These are phyloP conservation scores for Tilletia indica DNA, from an alignment of 1,284 basidiomycete species.

Conservation along the genomic window DNA sequence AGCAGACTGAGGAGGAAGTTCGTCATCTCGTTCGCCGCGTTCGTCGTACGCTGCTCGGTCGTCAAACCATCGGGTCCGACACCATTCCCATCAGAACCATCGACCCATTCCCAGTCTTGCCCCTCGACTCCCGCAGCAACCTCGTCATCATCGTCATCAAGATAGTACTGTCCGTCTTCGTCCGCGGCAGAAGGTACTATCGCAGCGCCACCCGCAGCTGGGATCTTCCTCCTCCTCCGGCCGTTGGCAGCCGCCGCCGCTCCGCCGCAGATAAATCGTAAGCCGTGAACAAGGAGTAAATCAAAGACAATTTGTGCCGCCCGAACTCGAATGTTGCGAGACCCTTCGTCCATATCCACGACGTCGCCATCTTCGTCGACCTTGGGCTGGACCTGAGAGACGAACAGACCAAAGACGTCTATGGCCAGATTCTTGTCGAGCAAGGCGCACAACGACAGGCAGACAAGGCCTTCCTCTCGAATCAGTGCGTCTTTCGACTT, in stretches of 20 bases:
- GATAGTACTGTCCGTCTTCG: conserved; percentile 24
- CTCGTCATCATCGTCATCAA: conserved; percentile 14
- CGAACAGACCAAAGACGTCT: conserved; percentile 84
- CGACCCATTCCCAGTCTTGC: conserved; percentile 16
- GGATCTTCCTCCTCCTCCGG: neutral
- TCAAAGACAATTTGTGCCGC: conserved; percentile 87
- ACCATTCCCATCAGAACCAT: neutral
- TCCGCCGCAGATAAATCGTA: conserved; percentile 66
- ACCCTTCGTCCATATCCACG: neutral
- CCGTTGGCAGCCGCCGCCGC: conserved; percentile 36
- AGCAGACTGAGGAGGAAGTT: conserved; percentile 58
- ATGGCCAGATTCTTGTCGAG: conserved; percentile 87
- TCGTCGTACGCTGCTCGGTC: neutral
- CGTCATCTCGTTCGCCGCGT: conserved; percentile 44
- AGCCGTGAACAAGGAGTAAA: conserved; percentile 82
- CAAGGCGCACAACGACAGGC: conserved; percentile 83
- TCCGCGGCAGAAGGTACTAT: conserved; percentile 27
- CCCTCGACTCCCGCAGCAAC: conserved; percentile 5
- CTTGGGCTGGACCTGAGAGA: conserved; percentile 72
- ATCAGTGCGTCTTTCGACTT: conserved; percentile 78
- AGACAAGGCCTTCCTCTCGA: conserved; percentile 80
- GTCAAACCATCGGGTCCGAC: conserved; percentile 11
- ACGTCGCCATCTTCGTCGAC: conserved; percentile 63
- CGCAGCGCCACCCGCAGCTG: conserved; percentile 35
- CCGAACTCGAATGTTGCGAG: conserved; percentile 67